These are phyloP conservation scores for Podospora anserina DNA, from an alignment of 495 filamentous ascomycete species.

Conservation along the genomic window DNA sequence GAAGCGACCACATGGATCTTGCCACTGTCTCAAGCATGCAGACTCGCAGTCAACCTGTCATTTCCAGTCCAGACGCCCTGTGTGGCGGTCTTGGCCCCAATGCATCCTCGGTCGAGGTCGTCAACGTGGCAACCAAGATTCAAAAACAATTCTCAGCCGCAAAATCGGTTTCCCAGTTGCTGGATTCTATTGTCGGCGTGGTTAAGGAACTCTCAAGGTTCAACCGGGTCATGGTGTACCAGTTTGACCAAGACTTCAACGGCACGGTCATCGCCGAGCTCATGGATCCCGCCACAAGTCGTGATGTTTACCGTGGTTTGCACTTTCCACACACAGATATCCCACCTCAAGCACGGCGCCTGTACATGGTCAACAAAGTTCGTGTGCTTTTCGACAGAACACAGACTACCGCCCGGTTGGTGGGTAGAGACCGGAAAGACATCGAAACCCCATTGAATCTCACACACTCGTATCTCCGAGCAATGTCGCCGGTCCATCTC, in stretches of 20 bases:
- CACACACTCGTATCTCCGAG: constrained; percentile 71
- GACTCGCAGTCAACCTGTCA: constrained; percentile 23
- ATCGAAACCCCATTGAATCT: constrained; percentile 71
- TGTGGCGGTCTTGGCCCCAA: constrained; percentile 9
- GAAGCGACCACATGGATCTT: constrained; percentile 27
- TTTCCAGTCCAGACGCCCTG: constrained; percentile 5
- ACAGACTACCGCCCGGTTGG: constrained; percentile 64
- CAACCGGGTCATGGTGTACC: constrained; percentile 27
- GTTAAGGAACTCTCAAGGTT: constrained; percentile 26
- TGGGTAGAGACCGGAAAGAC: constrained; percentile 68
- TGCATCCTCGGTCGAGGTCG: constrained; percentile 22
- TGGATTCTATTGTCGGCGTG: constrained; percentile 23
- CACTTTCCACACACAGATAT: constrained; percentile 29
- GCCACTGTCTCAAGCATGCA: constrained; percentile 27
- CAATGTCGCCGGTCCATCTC: constrained; percentile 77
- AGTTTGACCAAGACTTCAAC: constrained; percentile 28
- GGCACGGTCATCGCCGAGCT: constrained; percentile 28
- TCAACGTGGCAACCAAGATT: constrained; percentile 25
- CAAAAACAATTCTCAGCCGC: constrained; percentile 25
- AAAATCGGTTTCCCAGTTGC: constrained; percentile 13
- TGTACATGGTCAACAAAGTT: constrained; percentile 71
- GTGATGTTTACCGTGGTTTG: constrained; percentile 26
- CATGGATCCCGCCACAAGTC: constrained; percentile 25
- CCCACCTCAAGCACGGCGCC: constrained; percentile 35
- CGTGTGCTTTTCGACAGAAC: constrained; percentile 66